Evolutionary conservation across 768 basidiomycete genomes (phyloP), one percentile per base, ranked within the genome.

Genomic region (Suillus clintonianus): DNA sequence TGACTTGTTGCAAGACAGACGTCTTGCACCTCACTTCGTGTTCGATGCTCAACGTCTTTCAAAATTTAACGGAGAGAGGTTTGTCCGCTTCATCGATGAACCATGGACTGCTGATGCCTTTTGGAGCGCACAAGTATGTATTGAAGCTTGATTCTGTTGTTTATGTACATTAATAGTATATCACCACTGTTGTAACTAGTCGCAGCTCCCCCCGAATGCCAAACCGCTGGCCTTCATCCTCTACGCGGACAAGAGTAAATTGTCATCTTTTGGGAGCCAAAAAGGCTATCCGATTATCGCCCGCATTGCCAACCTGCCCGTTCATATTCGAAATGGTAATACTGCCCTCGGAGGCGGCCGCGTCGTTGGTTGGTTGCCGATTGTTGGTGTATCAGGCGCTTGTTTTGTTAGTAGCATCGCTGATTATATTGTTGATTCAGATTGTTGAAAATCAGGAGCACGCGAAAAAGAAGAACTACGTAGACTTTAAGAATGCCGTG

Each of bases 171-270:
- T n/a, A 42, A 42, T 41, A 22, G 48, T 34, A 30, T 4, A 42
- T 55, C 2, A 27, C 41, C 3, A 34, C 37, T 50, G n/a, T 56
- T 37, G 37, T 37, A 13, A 37, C 37, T 37, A 36, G 41, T 59
- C 13, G 32, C 37, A 60, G 39, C 57, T 64, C 30, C 68, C 68
- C 1, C 27, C 30, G 15, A 43, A 63, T 15, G 73, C 67, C 6
- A 74, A 74, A 27, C 73, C 76, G 0, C 66, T 79, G 14, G 63
- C 65, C 4, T 71, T 78, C 39, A 76, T 80, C 34, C 47, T 82
- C 0, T 82, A 80, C 71, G 77, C 78, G 5, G 78, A 82, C 65
- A 81, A 80, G 54, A 72, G 76, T 1, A 70, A 72, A 24, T 67
- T 81, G 0, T 82, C 77, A 11, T 73, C 74, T 5, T 81, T 80